These are phyloP conservation scores for Trametes maxima DNA, from an alignment of 768 basidiomycete genomes.

Conservation along the genomic window DNA sequence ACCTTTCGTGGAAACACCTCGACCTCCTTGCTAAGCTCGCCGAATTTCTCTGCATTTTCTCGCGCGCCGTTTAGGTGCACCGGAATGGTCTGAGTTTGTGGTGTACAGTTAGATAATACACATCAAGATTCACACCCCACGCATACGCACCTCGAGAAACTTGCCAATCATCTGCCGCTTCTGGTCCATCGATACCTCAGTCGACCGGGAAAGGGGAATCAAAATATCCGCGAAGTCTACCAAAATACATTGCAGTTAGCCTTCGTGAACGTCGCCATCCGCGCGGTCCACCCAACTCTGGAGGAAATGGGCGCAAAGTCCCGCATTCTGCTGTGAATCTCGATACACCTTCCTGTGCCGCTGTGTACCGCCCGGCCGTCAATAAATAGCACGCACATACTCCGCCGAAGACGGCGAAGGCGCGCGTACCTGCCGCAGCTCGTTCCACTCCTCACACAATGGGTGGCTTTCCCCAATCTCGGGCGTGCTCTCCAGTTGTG, in stretches of 20 bases:
- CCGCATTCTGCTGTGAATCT: constrained; percentile 32
- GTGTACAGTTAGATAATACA: background rate
- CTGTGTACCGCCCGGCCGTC: constrained; percentile 3
- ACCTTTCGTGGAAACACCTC: constrained; percentile 34
- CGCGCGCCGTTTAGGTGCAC: constrained; percentile 30
- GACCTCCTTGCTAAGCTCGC: constrained; percentile 29
- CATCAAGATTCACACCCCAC: background rate
- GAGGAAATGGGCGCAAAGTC: constrained; percentile 30
- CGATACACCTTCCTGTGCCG: constrained; percentile 30
- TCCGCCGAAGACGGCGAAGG: background rate
- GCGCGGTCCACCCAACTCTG: constrained; percentile 24
- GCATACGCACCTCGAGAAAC: constrained; percentile 28
- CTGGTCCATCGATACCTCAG: constrained; percentile 20
- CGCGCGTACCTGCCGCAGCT: constrained; percentile 27
- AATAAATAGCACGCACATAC: background rate
- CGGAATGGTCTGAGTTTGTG: constrained; percentile 25
- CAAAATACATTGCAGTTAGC: background rate
- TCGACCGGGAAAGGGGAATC: constrained; percentile 28
- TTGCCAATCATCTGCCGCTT: constrained; percentile 34
- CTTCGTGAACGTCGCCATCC: background rate
- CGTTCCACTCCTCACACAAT: constrained; percentile 29
- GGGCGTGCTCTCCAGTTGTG: constrained; percentile 30
- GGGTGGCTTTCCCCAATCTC: constrained; percentile 30
- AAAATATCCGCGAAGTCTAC: constrained; percentile 31
- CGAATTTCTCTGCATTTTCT: constrained; percentile 25